Base-by-base conservation (phyloP, 805 yeast genomes). In the Ogataea siamensis region DNA sequence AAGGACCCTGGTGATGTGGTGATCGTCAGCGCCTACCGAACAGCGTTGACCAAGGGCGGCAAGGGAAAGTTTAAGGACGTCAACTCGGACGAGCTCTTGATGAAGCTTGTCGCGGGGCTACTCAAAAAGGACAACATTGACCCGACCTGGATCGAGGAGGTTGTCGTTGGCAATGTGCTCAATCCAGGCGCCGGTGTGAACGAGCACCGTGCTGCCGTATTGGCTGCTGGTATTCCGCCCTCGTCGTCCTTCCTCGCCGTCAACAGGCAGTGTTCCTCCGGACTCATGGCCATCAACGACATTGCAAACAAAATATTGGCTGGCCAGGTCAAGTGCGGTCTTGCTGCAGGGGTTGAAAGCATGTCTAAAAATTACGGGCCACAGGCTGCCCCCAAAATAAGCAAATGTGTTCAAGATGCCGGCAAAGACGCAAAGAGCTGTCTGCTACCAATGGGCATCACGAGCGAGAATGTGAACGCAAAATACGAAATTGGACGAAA, bases 201-300 rank as follows among this genome's bases (percentile, higher is more conserved):
- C 40, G 97, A 89, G 66, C 95, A 87, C 66, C 73, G 98, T 53
- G 96, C 95, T 33, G 96, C 97, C 28, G 72, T 76, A 50, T 73
- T 91, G 41, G 93, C 89, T 14, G 94, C 97, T 8, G 98, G 96
- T 24, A 73, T 89, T 37, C 97, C 97, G 21, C 67, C 82, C 60
- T 64, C 80, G 2, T 73, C 82, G 10, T 89, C 95, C 7, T 86
- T 89, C 52, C 66, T 78, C 54, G 88, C 96, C 11, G 58, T 91
- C 47, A 91, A 91, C 71, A 80, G 98, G 66, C 97, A 89, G 63
- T 91, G 98, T 64, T 87, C 96, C 6, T 85, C 95, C 2, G 97
- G 97, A 18, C 71, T 91, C 54, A 85, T 88, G 75, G 94, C 96
- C 10, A 78, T 89, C 24, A 82, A 85, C 55, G 93, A 86, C 58